Base-by-base conservation (phyloP, 306 rosid genomes). In the Potentilla sterilis region DNA sequence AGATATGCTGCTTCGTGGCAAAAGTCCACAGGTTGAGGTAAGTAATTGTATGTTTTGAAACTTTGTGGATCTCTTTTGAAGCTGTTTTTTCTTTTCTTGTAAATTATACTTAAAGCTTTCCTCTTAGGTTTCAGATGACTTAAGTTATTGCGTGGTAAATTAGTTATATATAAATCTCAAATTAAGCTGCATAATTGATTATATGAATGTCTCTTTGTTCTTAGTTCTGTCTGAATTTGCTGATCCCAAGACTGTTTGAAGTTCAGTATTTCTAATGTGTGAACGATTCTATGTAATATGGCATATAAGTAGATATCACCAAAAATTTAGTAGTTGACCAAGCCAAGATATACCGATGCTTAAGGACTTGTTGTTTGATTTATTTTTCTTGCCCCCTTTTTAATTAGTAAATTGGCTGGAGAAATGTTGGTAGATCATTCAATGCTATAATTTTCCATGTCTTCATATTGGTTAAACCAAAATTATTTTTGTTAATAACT, bases 11-110 rank as follows among this genome's bases (percentile, higher is more conserved):
- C 95, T 89, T 44, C 82, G 79, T 24, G 87, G 89, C 19, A 79
- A 75, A 80, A 52, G 1, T 81, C 92, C 95, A 48, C 91, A 84
- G 75, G 92, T 87, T 61, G 92, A 89, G 95, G 95, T 89, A 87
- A 35, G 51, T 21, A 28, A 19, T 57, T 67, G 52, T 55, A 63
- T 80, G 28, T 76, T 64, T 61, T 49, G 38, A 46, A 66, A 62
- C 69, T 24, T 57, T 34, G 41, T 79, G 75, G 67, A 58, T 80
- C 54, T 71, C 6, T 24, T 73, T 35, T 15, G 24, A 77, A 67
- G 73, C 40, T 57, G 11, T 61, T 35, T 24, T 74, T 59, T 51
- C 69, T 24, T 74, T 59, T 51, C 69, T 63, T 70, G 47, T 63
- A 59, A 65, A 32, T 63, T 44, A 70, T 70, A 65, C 65, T 57